Evolutionary conservation across 1,284 basidiomycete species (phyloP), one percentile per base, ranked within the genome.

Genomic region (Naganishia albida): DNA sequence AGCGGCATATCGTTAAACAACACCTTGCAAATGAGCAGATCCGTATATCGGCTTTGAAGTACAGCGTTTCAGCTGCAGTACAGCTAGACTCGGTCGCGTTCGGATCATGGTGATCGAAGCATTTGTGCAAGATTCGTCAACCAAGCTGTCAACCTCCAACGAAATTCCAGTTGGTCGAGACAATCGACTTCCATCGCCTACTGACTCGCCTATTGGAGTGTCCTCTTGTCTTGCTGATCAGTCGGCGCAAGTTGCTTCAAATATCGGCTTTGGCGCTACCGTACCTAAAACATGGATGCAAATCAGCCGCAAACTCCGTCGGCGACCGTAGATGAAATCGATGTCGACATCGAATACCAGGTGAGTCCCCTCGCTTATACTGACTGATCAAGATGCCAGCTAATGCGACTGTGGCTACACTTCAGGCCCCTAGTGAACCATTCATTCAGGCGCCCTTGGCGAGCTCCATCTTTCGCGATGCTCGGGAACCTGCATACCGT

Each of bases 241-340:
- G 6, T 34, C 34, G 10, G 10, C 34, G 34, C 34, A 10, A 34
- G 6, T 34, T 34, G 10, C 34, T 6, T 34, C 4, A 4, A 10
- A 4, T 34, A 34, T n/a, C n/a, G 34, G 34, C 34, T 34, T 10
- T 6, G 34, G 34, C 4, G 34, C 34, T 34, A 10, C 34, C 10
- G 10, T 34, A 34, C 4, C 20, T 1, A n/a, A 48, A 49, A 60
- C 15, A 79, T 79, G 76, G 78, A 79, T 65, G 72, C 77, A 3
- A 76, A 75, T 67, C 73, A 76, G 64, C 70, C 69, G n/a, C 68
- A 71, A 12, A 71, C 75, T 12, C 72, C 72, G 6, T 70, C 68
- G 25, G 76, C 70, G 39, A 72, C 74, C 52, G 60, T 78, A 7
- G 72, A 71, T 2, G 73, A 77, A 63, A 72, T 77, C 15, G 78